Percentiles rank a stretch among this genome's conserved stretches.
These are phyloP conservation scores for Coelastrella sp. DNA, from an alignment of 139 green algal species.

Conservation along the genomic window DNA sequence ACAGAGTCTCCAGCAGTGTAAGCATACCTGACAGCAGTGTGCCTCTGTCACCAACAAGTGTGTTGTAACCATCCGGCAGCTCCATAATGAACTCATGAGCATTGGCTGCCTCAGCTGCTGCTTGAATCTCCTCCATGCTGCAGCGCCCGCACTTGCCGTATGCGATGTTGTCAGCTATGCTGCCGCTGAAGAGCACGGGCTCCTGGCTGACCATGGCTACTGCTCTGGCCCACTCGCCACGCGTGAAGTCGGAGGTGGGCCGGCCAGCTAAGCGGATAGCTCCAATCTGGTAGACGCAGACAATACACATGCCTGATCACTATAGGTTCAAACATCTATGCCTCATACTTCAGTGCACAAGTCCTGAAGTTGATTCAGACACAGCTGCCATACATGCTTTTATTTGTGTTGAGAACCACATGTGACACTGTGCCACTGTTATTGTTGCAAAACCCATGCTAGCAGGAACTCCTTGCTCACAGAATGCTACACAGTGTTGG, in stretches of 20 bases:
- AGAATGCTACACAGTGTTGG: no score
- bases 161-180: constrained; percentile 91
- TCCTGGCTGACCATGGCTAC: constrained; percentile 86
- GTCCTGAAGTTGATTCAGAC: no score
- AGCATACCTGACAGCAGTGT: constrained; percentile 65
- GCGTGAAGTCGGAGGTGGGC: constrained; percentile 63
- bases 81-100: constrained; percentile 91
- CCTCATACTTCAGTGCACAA: no score
- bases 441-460: no score
- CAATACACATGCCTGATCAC: neutral
- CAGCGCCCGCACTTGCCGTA: constrained; percentile 78
- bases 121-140: constrained; percentile 68
- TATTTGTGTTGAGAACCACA: no score
- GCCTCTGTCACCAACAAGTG: constrained; percentile 74
- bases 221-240: constrained; percentile 76
- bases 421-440: no score
- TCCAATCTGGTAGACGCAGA: constrained; percentile 48
- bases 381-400: no score
- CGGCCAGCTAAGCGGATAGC: constrained; percentile 80
- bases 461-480: no score
- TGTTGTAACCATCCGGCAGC: constrained; percentile 85
- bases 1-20: neutral
- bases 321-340: neutral
- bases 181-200: constrained; percentile 89
- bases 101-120: constrained; percentile 83